Evolutionary conservation across 106 monocot species (phyloP).

Genomic region (Dendrobium catenatum): DNA sequence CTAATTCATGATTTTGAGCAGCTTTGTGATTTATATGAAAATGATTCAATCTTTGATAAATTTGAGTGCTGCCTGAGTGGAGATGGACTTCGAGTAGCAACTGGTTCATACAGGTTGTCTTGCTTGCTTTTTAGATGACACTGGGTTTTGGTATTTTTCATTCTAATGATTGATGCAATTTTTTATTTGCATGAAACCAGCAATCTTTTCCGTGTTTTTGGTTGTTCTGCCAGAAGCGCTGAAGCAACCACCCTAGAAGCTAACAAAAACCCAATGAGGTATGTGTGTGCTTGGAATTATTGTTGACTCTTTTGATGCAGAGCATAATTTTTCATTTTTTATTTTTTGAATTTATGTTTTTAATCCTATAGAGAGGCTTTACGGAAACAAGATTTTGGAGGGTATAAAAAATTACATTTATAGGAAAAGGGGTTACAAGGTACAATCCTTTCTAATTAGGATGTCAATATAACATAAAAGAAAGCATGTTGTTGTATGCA

Average conservation of each 20-base stretch:
- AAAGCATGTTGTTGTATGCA: no score
- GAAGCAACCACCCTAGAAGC: conserved; percentile 91
- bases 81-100: conserved; percentile 72
- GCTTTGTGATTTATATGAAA: conserved; percentile 96
- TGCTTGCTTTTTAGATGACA: background rate
- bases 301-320: no score
- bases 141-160: background rate
- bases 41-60: conserved; percentile 97
- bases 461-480: no score
- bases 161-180: background rate
- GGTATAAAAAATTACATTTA: no score
- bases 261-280: conserved; percentile 90
- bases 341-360: no score
- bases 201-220: conserved; percentile 97
- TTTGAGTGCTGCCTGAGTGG: conserved; percentile 97
- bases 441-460: no score
- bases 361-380: no score
- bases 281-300: background rate
- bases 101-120: conserved; percentile 84
- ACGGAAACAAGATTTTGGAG: no score
- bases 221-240: conserved; percentile 60
- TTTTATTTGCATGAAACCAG: conserved; percentile 25
- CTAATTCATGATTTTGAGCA: conserved; percentile 13
- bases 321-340: no score
- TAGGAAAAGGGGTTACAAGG: no score